Evolutionary conservation across 1,284 basidiomycete species (phyloP), one percentile per base, ranked within the genome.

Genomic region (Erythrobasidium hasegawianum): DNA sequence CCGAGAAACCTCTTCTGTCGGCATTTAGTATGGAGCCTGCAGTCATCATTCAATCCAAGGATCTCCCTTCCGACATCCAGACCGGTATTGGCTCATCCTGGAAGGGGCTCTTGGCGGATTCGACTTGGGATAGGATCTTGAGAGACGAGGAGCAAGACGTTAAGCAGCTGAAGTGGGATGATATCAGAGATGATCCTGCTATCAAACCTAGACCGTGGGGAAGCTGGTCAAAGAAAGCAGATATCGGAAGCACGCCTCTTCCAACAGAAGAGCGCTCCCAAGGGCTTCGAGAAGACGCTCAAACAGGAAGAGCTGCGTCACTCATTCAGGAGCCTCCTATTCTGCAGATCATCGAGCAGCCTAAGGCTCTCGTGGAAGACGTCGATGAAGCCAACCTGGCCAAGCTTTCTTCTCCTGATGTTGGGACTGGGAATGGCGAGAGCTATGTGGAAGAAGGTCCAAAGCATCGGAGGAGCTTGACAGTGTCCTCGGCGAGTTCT

Each of bases 1-100:
- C 55, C 40, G 10, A 58, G 45, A n/a, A 20, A 20, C 26, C n/a
- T 11, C 69, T 70, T 54, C 26, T 26, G 10, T 64, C 75, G 13
- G 72, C 74, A 3, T 78, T 74, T 68, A 75, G 75, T 10, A 70
- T 78, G 58, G 74, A 77, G 52, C 77, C 77, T 0, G 71, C 75
- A 1, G 66, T 78, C 13, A 71, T 77, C 52, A 75, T 77, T 43
- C 72, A 75, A 57, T 73, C 74, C 24, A 77, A 77, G 67, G 74
- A 76, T 55, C 70, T 72, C 26, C 62, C 70, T 38, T 74, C 72
- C 39, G 77, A 77, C 61, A 77, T 77, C 55, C 72, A 76, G 57
- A 52, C 59, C 5, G 77, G 75, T 2, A 70, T 72, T 16, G 74
- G 75, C 20, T 73, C 71, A 47, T 71, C 62, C 20, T 77, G 75